Base-by-base conservation (phyloP, 305 asterid species). In the Nicotiana rustica region DNA sequence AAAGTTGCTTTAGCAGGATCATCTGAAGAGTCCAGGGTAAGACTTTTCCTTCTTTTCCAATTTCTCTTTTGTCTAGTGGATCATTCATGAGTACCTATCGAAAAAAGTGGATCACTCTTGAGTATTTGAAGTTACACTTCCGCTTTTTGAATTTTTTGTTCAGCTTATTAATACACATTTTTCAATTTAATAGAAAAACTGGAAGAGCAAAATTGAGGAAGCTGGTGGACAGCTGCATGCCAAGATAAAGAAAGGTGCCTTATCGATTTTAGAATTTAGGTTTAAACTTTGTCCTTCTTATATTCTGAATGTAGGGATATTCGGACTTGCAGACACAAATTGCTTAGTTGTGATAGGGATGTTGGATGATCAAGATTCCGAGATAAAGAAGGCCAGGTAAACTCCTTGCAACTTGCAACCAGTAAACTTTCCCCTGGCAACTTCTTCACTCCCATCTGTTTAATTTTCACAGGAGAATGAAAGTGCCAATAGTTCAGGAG, bases 321-420 rank as follows among this genome's bases (percentile, higher is more conserved):
- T 55, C 55, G 80, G 12, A 76, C 66, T 87, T 79, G 78, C 91
- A 96, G 99, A 90, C 85, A 91, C 98, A 83, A 91, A 87, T 81
- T 93, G 98, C 92, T 89, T 96, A 79, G 97, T 94, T 79, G 93
- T 93, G 55, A 76, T 84, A 65, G 93, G 91, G 49, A 81, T 76
- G 69, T 82, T 86, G 87, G 90, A 86, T 86, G 88, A 85, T 69
- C 82, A 81, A 84, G 87, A 89, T 86, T 84, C 97, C 31, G 99
- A 92, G 88, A 90, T 89, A 67, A 92, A 86, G 89, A 96, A 90
- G 89, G 99, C 99, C 31, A 96, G 97, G 99, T 94, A 92, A 85
- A 79, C 76, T 84, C 78, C 75, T 84, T 18, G 83, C 78, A 78
- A 69, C 25, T 82, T 85, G 83, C 81, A 19, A 14, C 73, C 10